Percentiles rank a stretch among this genome's conserved stretches.
Conservation (phyloP, 371 early-diverging fungal species). For the Mucor plumbeus region DNA sequence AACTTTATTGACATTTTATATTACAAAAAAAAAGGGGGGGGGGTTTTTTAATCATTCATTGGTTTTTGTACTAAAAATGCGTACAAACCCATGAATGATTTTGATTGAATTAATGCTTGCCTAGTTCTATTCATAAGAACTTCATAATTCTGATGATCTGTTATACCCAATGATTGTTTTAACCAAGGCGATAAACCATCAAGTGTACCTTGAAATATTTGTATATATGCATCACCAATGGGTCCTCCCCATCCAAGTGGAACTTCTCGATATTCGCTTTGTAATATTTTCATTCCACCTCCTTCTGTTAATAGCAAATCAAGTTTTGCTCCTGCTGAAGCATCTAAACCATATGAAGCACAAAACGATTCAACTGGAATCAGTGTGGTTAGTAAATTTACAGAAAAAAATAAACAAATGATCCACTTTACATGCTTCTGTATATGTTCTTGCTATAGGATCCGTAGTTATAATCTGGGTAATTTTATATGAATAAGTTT, state of each 20-base stretch:
- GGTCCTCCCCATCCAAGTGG: slow-evolving; percentile 50
- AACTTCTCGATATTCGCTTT: slow-evolving; percentile 44
- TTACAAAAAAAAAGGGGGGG: too few species aligned
- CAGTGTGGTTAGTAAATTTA: background rate
- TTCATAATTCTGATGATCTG: slow-evolving; percentile 24
- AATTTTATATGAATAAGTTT: background rate
- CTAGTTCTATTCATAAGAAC: slow-evolving; percentile 15
- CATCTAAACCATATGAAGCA: slow-evolving; percentile 28
- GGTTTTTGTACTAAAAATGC: slow-evolving; percentile 43
- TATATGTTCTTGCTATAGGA: slow-evolving; percentile 14
- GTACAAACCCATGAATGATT: slow-evolving; percentile 38
- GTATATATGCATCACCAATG: slow-evolving; percentile 38
- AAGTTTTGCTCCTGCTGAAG: slow-evolving; percentile 38
- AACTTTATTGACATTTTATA: background rate
- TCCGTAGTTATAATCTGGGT: slow-evolving; percentile 24
- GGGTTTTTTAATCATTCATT: background rate
- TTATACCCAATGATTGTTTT: slow-evolving; percentile 64
- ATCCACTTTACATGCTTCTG: slow-evolving; percentile 26
- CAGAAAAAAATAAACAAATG: background rate
- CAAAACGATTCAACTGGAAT: slow-evolving; percentile 39
- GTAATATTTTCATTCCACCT: slow-evolving; percentile 30
- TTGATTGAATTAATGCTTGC: slow-evolving; percentile 30
- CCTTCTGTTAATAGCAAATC: slow-evolving; percentile 32
- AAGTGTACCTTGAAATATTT: slow-evolving; percentile 56
- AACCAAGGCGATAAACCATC: slow-evolving; percentile 95